These are phyloP conservation scores for Globisporangium radiosum DNA, from an alignment of 352 stramenopile species.

Conservation along the genomic window DNA sequence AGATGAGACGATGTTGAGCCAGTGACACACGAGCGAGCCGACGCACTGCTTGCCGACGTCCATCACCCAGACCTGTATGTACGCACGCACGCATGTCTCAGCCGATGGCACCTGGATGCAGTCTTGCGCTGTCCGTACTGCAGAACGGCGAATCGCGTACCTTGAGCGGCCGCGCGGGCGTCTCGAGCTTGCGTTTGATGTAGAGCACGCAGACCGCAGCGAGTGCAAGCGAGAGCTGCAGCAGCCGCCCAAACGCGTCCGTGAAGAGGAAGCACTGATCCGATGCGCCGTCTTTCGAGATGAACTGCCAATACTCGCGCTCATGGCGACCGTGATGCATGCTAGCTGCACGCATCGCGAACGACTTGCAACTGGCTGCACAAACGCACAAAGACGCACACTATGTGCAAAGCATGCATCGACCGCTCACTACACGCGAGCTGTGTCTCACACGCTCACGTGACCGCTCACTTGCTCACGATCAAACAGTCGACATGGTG, in stretches of 20 bases:
- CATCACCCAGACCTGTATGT: conserved; percentile 46
- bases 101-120: no score
- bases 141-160: conserved; percentile 9
- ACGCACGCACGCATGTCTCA: no score
- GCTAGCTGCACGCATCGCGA: background rate
- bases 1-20: conserved; percentile 51
- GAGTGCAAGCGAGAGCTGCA: conserved; percentile 49
- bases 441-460: no score
- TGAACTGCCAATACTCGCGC: conserved; percentile 15
- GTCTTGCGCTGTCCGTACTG: no score
- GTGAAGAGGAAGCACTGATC: conserved; percentile 68
- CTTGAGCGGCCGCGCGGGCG: conserved; percentile 52
- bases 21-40: conserved; percentile 52
- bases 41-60: conserved; percentile 69
- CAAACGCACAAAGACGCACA: no score
- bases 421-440: no score
- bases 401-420: no score
- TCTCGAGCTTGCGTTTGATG: conserved; percentile 76
- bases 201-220: conserved; percentile 58
- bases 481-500: no score
- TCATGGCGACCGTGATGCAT: background rate
- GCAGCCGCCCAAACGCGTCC: conserved; percentile 47
- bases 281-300: conserved; percentile 11
- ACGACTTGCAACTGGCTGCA: no score
- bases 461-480: no score